These are phyloP conservation scores for Graphilbum fragrans DNA, from an alignment of 2,329 filamentous ascomycete species.

Conservation along the genomic window DNA sequence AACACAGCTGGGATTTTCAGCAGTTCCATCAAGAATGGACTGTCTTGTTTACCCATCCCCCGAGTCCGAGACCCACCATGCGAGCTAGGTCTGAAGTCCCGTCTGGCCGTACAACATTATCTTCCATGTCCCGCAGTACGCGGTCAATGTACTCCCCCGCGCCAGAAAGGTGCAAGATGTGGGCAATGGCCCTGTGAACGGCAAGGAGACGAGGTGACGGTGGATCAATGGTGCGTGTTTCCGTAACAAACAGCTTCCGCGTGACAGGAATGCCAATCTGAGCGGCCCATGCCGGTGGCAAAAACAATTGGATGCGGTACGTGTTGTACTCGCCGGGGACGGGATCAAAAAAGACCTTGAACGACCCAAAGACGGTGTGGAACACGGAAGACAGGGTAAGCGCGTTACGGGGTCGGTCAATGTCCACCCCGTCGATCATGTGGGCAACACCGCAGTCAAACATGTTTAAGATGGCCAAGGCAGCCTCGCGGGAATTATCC, in stretches of 20 bases:
- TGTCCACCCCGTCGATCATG: conserved; percentile 24
- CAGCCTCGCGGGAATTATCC: conserved; percentile 16
- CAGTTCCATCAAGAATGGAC: no score
- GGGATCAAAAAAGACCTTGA: conserved; percentile 18
- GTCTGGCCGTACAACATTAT: background rate
- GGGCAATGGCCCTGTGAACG: conserved; percentile 3
- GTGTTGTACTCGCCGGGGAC: conserved; percentile 12
- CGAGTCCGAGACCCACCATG: background rate
- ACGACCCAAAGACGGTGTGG: conserved; percentile 19
- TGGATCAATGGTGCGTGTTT: background rate
- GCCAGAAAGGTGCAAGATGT: background rate
- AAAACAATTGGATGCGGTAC: conserved; percentile 15
- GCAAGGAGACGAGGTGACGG: conserved; percentile 1
- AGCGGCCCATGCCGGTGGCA: conserved; percentile 1
- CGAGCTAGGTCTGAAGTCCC: background rate
- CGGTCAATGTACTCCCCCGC: conserved; percentile 1
- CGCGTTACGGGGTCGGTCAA: conserved; percentile 27
- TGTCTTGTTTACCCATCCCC: no score
- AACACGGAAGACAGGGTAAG: conserved; percentile 17
- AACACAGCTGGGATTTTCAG: no score
- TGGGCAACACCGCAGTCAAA: conserved; percentile 22
- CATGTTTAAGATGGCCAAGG: conserved; percentile 27
- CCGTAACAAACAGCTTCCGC: no score
- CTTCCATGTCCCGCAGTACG: background rate
- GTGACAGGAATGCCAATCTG: background rate